Conservation (phyloP, 176 grass and related monocot species). For the Oryza australiensis region DNA sequence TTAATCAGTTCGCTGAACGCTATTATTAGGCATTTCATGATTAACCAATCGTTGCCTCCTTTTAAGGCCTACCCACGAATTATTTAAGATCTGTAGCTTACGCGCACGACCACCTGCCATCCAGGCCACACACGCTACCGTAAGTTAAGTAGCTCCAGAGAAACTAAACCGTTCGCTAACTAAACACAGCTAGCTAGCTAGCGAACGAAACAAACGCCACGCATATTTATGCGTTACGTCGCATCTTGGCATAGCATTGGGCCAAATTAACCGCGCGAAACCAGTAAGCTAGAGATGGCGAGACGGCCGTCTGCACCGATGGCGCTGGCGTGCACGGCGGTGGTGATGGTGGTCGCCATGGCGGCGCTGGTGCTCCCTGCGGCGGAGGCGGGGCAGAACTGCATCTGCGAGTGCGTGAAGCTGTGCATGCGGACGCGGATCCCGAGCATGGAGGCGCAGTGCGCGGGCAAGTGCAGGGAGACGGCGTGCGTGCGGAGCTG, state of each 20-base stretch:
- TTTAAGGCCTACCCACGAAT: constrained; percentile 9
- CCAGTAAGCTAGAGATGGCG: not conserved
- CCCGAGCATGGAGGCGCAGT: constrained; percentile 20
- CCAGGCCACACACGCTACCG: not conserved
- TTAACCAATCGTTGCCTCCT: constrained; percentile 35
- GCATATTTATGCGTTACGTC: not conserved
- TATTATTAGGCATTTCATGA: constrained; percentile 35
- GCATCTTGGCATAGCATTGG: not conserved
- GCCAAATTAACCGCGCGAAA: no score
- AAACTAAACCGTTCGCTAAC: not conserved
- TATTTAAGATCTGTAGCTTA: not conserved
- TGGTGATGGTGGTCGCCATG: not conserved
- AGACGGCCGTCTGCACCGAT: not conserved
- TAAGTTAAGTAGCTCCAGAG: not conserved
- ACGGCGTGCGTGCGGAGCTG: constrained; percentile 33
- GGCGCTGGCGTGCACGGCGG: not conserved
- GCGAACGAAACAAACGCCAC: not conserved
- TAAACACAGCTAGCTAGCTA: not conserved
- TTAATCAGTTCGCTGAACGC: not conserved
- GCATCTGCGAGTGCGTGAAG: constrained; percentile 65
- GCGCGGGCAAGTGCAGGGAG: constrained; percentile 39
- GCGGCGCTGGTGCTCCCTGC: not conserved
- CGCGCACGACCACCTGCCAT: not conserved
- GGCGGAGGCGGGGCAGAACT: constrained; percentile 52
- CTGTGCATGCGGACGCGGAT: constrained; percentile 32